phyloP scores from a whole-genome alignment of 352 stramenopile species.

The Lagenidium giganteum region DNA sequence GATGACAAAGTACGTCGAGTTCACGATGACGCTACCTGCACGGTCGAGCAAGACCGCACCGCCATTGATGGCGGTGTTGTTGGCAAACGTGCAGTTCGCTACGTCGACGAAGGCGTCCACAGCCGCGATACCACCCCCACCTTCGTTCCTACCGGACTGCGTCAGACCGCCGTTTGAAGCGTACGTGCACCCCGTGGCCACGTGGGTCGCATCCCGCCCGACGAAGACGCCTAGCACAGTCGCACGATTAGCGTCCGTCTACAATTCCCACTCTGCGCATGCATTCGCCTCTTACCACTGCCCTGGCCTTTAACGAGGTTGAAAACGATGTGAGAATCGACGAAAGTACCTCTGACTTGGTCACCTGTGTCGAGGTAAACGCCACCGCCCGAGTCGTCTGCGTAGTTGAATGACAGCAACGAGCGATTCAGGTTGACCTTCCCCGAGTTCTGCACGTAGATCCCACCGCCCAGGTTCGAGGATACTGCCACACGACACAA shows the following conservation, averaged over 20 bases:
- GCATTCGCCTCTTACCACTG: constrained; percentile 22
- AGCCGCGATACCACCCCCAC: constrained; percentile 35
- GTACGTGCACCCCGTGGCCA: constrained; percentile 17
- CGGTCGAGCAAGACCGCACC: constrained; percentile 41
- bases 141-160: constrained; percentile 50
- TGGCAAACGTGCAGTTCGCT: constrained; percentile 20
- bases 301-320: constrained; percentile 44
- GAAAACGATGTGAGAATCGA: constrained; percentile 15
- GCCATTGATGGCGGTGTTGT: constrained; percentile 46
- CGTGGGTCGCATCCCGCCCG: constrained; percentile 33
- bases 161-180: constrained; percentile 36
- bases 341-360: constrained; percentile 24
- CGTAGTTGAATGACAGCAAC: constrained; percentile 33
- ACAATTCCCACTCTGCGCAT: not conserved
- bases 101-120: constrained; percentile 34
- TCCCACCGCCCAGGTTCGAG: constrained; percentile 38
- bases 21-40: constrained; percentile 15
- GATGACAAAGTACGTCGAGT: constrained; percentile 21
- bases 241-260: not conserved
- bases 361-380: constrained; percentile 54
- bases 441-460: constrained; percentile 36
- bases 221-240: constrained; percentile 34
- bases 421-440: constrained; percentile 16
- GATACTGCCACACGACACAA: constrained; percentile 21
- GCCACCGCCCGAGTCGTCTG: constrained; percentile 52